phyloP scores from a whole-genome alignment of 2,329 filamentous ascomycete genomes.

The Xylaria multiplex region DNA sequence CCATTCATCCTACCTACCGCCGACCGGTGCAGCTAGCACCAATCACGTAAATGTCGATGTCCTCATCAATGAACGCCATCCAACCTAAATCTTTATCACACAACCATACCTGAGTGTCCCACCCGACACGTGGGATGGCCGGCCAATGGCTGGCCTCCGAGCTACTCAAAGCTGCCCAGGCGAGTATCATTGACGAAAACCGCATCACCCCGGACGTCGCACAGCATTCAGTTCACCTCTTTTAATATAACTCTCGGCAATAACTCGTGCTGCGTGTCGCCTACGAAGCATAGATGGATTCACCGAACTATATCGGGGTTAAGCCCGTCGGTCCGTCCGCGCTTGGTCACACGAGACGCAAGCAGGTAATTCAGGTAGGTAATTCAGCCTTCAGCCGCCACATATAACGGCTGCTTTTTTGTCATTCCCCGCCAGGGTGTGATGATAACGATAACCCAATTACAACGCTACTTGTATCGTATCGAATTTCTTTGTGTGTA shows the following conservation, averaged over 20 bases:
- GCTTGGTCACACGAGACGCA: neutral
- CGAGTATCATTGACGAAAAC: slow-evolving; percentile 16
- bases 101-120: slow-evolving; percentile 3
- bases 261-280: neutral
- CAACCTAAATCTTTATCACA: neutral
- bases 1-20: neutral
- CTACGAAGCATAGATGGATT: slow-evolving; percentile 5
- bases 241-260: slow-evolving; percentile 10
- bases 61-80: neutral
- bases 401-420: neutral
- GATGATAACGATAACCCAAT: neutral
- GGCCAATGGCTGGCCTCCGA: slow-evolving; percentile 23
- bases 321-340: neutral
- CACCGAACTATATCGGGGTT: neutral
- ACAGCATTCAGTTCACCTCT: slow-evolving; percentile 20
- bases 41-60: slow-evolving; percentile 1
- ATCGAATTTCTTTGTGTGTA: neutral
- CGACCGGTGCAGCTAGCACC: neutral
- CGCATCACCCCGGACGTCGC: slow-evolving; percentile 27
- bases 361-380: too few species aligned
- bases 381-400: neutral
- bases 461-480: neutral
- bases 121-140: slow-evolving; percentile 27
- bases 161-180: slow-evolving; percentile 24
- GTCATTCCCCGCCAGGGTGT: neutral